Evolutionary conservation across 1,284 basidiomycete genomes (phyloP).

Genomic region (Melampsora americana): DNA sequence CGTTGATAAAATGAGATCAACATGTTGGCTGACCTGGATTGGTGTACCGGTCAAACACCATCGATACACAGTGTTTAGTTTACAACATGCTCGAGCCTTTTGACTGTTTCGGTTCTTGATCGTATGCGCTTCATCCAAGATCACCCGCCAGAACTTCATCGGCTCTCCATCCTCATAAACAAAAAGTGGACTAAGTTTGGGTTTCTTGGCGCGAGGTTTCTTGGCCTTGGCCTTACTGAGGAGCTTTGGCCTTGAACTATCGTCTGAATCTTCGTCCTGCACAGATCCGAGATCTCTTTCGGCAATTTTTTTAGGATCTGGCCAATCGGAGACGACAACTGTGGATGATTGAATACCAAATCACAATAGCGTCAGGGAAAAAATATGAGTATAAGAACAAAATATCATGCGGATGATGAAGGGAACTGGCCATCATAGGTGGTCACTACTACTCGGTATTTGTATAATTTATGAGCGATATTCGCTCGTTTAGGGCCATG

Average conservation of each 20-base stretch:
- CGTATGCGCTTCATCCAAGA: constrained; percentile 82
- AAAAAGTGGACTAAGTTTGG: constrained; percentile 20
- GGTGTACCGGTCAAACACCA: constrained; percentile 88
- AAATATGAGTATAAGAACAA: neutral
- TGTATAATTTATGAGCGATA: constrained; percentile 37
- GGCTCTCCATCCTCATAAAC: constrained; percentile 20
- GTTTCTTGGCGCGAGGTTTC: constrained; percentile 6
- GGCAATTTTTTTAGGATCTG: constrained; percentile 8
- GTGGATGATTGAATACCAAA: neutral
- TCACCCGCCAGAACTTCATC: constrained; percentile 33
- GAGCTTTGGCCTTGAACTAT: constrained; percentile 62
- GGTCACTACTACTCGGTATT: constrained; percentile 40
- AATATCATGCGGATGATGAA: neutral
- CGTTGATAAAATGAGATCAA: neutral
- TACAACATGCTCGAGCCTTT: constrained; percentile 67
- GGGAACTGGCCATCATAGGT: constrained; percentile 31
- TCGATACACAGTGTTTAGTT: constrained; percentile 70
- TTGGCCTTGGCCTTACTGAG: constrained; percentile 62
- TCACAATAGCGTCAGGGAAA: too few species aligned
- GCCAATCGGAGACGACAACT: constrained; percentile 40
- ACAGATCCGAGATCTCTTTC: constrained; percentile 59
- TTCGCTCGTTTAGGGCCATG: constrained; percentile 66
- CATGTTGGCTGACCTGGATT: constrained; percentile 62
- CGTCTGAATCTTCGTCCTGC: constrained; percentile 83
- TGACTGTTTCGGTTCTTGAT: constrained; percentile 74